phyloP scores from a whole-genome alignment of 1,284 basidiomycete genomes.

The Mycena sp. region DNA sequence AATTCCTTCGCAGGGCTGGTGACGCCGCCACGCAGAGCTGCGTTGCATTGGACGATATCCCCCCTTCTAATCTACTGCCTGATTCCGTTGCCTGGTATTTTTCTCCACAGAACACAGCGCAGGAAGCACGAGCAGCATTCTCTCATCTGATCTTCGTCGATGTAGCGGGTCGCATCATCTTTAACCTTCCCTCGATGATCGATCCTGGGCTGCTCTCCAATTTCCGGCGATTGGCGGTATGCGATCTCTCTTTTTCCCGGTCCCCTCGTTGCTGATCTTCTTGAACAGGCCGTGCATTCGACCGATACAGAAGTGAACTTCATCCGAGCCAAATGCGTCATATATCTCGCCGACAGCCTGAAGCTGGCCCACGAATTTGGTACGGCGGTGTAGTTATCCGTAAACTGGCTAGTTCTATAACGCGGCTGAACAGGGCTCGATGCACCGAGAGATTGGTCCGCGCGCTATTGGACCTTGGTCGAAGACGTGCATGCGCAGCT shows the following conservation, averaged over 20 bases:
- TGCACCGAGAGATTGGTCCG: neutral
- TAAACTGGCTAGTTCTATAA: neutral
- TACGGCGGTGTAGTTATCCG: neutral
- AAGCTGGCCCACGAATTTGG: neutral
- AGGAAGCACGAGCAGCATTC: conserved; percentile 15
- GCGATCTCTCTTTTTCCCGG: neutral
- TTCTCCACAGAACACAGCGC: neutral
- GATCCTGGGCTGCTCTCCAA: neutral
- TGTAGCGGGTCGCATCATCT: neutral
- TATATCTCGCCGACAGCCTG: conserved; percentile 1
- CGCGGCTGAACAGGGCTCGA: neutral
- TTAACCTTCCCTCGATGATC: neutral
- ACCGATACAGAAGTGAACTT: conserved; percentile 13
- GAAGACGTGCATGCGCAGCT: conserved; percentile 8
- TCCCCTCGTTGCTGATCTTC: neutral
- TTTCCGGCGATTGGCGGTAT: conserved; percentile 12
- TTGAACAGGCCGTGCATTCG: neutral
- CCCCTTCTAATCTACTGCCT: neutral
- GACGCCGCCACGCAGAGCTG: neutral
- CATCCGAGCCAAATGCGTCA: conserved; percentile 3
- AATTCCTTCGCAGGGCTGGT: neutral
- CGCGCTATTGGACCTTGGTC: conserved; percentile 2
- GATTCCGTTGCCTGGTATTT: neutral
- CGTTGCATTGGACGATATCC: neutral
- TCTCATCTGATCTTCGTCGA: conserved; percentile 10